These are phyloP conservation scores for Microdochium bolleyi DNA, from an alignment of 2,329 filamentous ascomycete genomes.

Conservation along the genomic window DNA sequence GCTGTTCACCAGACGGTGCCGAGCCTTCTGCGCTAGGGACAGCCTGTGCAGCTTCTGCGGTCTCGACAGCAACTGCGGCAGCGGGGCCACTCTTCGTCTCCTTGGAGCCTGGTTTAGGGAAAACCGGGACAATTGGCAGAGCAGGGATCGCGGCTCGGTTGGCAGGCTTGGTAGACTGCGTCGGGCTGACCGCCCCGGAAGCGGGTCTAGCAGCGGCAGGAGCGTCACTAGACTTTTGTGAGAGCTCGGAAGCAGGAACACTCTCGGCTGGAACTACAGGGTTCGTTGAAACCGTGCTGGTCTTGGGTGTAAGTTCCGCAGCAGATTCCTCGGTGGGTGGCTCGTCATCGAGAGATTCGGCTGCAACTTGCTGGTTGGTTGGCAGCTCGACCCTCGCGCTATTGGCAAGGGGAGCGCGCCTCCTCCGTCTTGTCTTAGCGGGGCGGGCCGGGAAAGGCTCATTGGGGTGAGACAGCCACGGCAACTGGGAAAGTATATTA, in stretches of 20 bases:
- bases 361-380: conserved; percentile 25
- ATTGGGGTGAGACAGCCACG: conserved; percentile 48
- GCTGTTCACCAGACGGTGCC: not conserved
- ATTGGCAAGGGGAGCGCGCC: conserved; percentile 24
- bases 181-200: not conserved
- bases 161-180: not conserved
- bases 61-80: not conserved
- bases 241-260: not conserved
- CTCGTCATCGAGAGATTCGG: not conserved
- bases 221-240: not conserved
- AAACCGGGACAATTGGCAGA: not conserved
- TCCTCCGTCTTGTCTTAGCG: conserved; percentile 33
- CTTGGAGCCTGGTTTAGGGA: not conserved
- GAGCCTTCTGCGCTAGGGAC: not conserved
- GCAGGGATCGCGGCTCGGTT: not conserved
- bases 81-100: not conserved
- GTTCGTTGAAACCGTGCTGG: not conserved
- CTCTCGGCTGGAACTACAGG: too few relatives aligned
- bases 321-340: not conserved
- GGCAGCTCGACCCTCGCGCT: conserved; percentile 33
- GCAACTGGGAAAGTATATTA: conserved; percentile 31
- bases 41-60: not conserved
- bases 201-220: not conserved
- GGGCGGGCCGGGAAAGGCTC: conserved; percentile 38
- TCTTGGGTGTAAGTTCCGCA: not conserved